phyloP scores from a whole-genome alignment of 371 early-diverging fungal genomes.

The Blakeslea trispora region DNA sequence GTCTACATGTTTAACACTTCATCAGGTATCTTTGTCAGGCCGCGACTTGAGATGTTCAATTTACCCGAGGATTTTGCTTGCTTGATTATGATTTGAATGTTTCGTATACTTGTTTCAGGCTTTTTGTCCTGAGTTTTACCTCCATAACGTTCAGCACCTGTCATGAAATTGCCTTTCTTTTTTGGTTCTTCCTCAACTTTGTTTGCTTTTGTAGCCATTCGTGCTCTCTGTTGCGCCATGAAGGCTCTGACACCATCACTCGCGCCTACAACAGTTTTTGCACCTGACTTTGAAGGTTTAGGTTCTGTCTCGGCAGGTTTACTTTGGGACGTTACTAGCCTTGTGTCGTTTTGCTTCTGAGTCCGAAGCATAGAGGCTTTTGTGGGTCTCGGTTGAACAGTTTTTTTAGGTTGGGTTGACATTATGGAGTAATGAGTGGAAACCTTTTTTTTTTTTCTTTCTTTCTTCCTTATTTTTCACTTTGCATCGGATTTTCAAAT shows the following conservation, averaged over 20 bases:
- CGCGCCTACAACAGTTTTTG: constrained; percentile 8
- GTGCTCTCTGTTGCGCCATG: constrained; percentile 48
- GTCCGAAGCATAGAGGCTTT: constrained; percentile 40
- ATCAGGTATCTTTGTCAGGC: constrained; percentile 63
- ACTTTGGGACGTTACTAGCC: background rate
- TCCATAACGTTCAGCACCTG: constrained; percentile 38
- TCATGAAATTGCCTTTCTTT: constrained; percentile 23
- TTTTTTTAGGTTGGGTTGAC: constrained; percentile 9
- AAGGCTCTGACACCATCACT: constrained; percentile 49
- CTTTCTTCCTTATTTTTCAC: too few species aligned
- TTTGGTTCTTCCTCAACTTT: constrained; percentile 7
- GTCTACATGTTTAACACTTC: constrained; percentile 64
- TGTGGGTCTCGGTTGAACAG: constrained; percentile 35
- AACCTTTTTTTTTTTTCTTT: too few species aligned
- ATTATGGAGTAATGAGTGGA: background rate
- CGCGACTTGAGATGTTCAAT: constrained; percentile 71
- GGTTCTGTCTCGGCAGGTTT: constrained; percentile 4
- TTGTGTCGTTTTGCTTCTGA: constrained; percentile 16
- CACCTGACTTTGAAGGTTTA: constrained; percentile 4
- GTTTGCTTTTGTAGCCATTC: constrained; percentile 11
- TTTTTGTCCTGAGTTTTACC: constrained; percentile 15
- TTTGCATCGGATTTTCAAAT: too few species aligned
- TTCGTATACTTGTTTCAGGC: constrained; percentile 25
- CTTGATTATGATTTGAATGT: constrained; percentile 35
- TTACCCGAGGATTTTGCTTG: constrained; percentile 57